A percentile compares a stretch with the other conserved stretches of the same genome.
Evolutionary conservation across 352 stramenopile genomes (phyloP).

Genomic region (Pythium grandisporangium): DNA sequence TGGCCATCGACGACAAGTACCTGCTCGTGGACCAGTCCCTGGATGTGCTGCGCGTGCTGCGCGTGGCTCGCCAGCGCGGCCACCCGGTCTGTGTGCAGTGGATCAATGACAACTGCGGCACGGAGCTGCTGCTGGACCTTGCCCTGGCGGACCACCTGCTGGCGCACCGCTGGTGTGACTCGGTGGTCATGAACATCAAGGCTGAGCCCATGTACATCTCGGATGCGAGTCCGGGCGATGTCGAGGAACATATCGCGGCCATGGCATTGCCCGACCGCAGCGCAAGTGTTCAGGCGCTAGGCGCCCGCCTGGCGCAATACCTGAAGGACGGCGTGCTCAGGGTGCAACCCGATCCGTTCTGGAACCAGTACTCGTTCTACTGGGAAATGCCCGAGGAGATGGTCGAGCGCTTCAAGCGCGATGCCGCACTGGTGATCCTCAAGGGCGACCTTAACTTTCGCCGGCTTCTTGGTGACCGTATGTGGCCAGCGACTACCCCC

Average conservation of each 20-base stretch:
- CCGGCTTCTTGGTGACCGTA: constrained; percentile 89
- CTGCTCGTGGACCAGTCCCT: constrained; percentile 48
- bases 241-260: constrained; percentile 45
- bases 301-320: constrained; percentile 25
- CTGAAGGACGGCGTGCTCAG: constrained; percentile 16
- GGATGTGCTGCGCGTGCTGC: constrained; percentile 33
- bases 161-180: constrained; percentile 29
- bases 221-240: constrained; percentile 48
- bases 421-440: constrained; percentile 87
- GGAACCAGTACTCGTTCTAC: constrained; percentile 70
- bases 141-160: constrained; percentile 58
- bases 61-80: constrained; percentile 3
- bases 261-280: constrained; percentile 30
- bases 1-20: constrained; percentile 48
- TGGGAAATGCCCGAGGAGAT: constrained; percentile 47
- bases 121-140: constrained; percentile 58
- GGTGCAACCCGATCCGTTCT: constrained; percentile 29
- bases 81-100: constrained; percentile 28
- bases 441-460: constrained; percentile 98
- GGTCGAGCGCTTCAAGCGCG: constrained; percentile 10
- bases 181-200: constrained; percentile 69
- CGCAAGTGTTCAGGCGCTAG: constrained; percentile 32
- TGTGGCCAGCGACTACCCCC: constrained; percentile 81
- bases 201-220: constrained; percentile 73
- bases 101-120: constrained; percentile 79